Base-by-base conservation (phyloP, 192 early-diverging fungal species). In the Coemansia sp. region DNA sequence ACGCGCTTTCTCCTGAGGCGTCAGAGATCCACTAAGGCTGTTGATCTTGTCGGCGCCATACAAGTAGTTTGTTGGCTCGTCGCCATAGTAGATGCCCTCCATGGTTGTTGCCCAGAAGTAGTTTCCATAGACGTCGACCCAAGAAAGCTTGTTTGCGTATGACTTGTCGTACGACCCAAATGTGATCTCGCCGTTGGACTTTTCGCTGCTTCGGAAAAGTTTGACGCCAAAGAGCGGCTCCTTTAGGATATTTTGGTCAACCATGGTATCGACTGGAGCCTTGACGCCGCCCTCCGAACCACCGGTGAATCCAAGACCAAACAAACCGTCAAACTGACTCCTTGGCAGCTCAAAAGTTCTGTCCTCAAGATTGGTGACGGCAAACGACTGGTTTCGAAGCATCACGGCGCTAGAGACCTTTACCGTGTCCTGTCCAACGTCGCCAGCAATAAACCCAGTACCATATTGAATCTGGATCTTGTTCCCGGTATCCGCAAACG, bases 381-480 rank as follows among this genome's bases (percentile, higher is more conserved):
- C 85, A 71, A 86, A 85, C 43, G 73, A 73, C 67, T 86, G 85
- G 61, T 78, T 83, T 1, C 55, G 68, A 17, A 84, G 65, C 5
- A 68, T 48, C 32, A 83, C 74, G 2, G 70, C 63, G 12, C 66
- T 72, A 5, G 85, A 54, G 9, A 83, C 72, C 34, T 75, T 72
- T 20, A 83, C 70, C 1, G 70, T 83, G 60, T 97, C 96, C 52
- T 83, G 75, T 75, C 90, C 91, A 64, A 98, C 91, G 64, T 98
- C 87, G 22, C 98, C 98, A 64, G 98, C 96, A 48, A 99, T 87
- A 14, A 91, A 87, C 17, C 96, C 98, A 38, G 90, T 89, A 41
- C 96, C 96, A 66, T 99, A 99, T 62, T 91, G 94, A 73, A 99
- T 97, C 41, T 92, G 89, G 84, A 99, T 97, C 58, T 87, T 85